Evolutionary conservation across 78 protist genomes (phyloP).

Genomic region (Dictyostelium intermedium): DNA sequence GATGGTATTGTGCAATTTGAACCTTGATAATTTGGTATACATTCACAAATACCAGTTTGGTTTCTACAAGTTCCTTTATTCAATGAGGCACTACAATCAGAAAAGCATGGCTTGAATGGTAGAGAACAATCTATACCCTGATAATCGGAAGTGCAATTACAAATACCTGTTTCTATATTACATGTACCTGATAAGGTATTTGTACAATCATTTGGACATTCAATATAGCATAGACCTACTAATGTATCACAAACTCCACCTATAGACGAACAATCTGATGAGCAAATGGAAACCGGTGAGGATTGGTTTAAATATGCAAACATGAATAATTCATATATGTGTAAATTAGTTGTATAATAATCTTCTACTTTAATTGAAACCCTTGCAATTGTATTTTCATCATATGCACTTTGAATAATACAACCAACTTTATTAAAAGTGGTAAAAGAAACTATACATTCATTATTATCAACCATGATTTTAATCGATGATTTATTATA

Average conservation of each 20-base stretch:
- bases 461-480: neutral
- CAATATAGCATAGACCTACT: neutral
- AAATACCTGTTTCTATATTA: neutral
- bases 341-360: neutral
- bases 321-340: neutral
- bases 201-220: neutral
- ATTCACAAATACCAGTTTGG: neutral
- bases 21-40: neutral
- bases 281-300: neutral
- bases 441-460: neutral
- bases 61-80: neutral
- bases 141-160: neutral
- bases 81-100: neutral
- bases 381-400: neutral
- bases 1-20: conserved; percentile 1
- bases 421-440: neutral
- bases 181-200: neutral
- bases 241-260: neutral
- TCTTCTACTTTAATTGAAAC: neutral
- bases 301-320: neutral
- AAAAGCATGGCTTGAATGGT: neutral
- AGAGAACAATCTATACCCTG: neutral
- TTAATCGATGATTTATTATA: neutral
- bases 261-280: neutral
- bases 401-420: neutral